Base-by-base conservation (phyloP, 148 eudicot species). In the Talinum fruticosum region DNA sequence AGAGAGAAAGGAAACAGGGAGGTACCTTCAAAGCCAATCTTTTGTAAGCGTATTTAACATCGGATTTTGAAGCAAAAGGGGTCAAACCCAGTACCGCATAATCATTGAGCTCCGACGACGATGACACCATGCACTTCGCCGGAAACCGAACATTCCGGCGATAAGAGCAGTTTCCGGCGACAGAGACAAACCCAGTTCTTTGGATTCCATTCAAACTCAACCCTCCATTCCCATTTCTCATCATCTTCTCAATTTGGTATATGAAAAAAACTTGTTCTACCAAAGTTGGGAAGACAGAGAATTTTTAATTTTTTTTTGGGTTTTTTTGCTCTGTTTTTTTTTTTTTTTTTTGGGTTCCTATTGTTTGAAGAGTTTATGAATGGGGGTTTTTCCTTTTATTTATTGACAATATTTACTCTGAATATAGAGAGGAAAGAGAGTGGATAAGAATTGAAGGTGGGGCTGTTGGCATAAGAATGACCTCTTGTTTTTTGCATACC, bases 11-110 rank as follows among this genome's bases (percentile, higher is more conserved):
- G 8, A 41, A 41, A 1, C 12, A 41, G 47, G 47, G 13, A 29
- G 8, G 3, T 21, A 86, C 89, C 89, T 84, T 86, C 76, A 84
- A 75, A 47, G 87, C 87, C 53, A 86, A 79, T 77, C 82, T 71
- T 72, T 78, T 84, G 74, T 79, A 86, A 10, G 87, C 85, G 67
- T 28, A 68, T 71, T 84, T 84, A 61, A 86, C 89, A 78, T 86
- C 87, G 26, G 73, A 47, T 69, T 84, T 86, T 36, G 89, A 82
- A 38, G 89, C 85, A 71, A 84, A 84, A 16, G 87, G 89, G 8
- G 85, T 26, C 0, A 86, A 62, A 16, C 89, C 89, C 66, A 86
- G 77, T 41, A 84, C 74, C 1, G 89, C 89, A 72, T 86, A 86
- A 35, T 86, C 76, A 36, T 75, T 79, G 16, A 28, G 34, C 66